Evolutionary conservation across 306 rosid species (phyloP).

Genomic region (Citrullus amarus): DNA sequence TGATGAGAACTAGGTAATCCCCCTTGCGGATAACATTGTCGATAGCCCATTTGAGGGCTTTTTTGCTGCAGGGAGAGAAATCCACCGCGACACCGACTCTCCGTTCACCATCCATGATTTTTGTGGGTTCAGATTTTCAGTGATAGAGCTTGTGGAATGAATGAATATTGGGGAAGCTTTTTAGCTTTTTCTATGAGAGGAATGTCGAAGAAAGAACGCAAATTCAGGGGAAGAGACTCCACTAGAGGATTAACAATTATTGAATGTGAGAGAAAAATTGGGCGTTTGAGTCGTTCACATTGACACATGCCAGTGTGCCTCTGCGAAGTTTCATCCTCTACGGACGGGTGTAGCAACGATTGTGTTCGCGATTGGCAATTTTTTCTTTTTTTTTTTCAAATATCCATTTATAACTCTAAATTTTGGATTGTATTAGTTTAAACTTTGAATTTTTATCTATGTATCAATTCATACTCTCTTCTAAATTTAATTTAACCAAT

Average conservation of each 20-base stretch:
- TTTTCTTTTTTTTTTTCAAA: no score
- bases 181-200: background rate
- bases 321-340: background rate
- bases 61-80: slow-evolving; percentile 68
- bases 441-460: no score
- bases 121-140: background rate
- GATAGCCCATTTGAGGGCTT: slow-evolving; percentile 62
- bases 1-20: slow-evolving; percentile 51
- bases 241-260: background rate
- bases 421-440: no score
- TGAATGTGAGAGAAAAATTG: background rate
- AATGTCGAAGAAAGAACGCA: slow-evolving; percentile 7
- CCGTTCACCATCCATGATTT: slow-evolving; percentile 21
- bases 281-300: background rate
- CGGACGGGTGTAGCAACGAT: background rate
- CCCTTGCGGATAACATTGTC: slow-evolving; percentile 62
- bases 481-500: no score
- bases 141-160: background rate
- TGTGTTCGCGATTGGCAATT: no score
- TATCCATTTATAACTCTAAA: no score
- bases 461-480: no score
- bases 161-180: background rate
- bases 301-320: background rate
- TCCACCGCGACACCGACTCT: slow-evolving; percentile 83
- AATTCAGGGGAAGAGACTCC: slow-evolving; percentile 2